Conservation (phyloP, 352 stramenopile species). For the Saprolegnia diclina region DNA sequence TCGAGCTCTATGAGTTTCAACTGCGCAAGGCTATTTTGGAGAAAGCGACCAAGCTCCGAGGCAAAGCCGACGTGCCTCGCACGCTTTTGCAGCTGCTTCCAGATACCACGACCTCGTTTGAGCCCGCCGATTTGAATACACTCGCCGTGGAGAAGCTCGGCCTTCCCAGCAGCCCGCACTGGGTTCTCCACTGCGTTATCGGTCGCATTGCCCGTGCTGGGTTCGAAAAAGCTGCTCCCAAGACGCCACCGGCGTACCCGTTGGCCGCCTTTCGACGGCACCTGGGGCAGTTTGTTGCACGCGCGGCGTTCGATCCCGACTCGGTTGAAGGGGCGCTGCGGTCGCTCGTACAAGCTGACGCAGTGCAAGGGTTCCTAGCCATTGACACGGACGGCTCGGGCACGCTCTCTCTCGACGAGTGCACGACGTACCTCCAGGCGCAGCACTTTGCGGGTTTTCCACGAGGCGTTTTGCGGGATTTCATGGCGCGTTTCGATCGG, state of each 20-base stretch:
- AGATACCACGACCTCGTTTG: slow-evolving; percentile 11
- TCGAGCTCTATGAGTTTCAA: slow-evolving; percentile 49
- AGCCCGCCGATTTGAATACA: slow-evolving; percentile 29
- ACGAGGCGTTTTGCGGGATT: slow-evolving; percentile 32
- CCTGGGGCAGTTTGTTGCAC: slow-evolving; percentile 35
- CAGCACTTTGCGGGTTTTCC: slow-evolving; percentile 36
- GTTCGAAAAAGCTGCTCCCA: slow-evolving; percentile 30
- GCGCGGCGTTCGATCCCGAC: slow-evolving; percentile 34
- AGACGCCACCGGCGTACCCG: background rate
- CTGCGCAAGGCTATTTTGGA: slow-evolving; percentile 34
- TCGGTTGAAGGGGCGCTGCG: slow-evolving; percentile 43
- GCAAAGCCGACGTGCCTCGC: slow-evolving; percentile 35
- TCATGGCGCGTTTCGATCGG: slow-evolving; percentile 44
- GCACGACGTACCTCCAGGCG: slow-evolving; percentile 34
- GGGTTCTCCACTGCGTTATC: slow-evolving; percentile 35
- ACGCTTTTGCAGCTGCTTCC: slow-evolving; percentile 31
- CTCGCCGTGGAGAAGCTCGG: slow-evolving; percentile 40
- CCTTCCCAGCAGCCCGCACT: slow-evolving; percentile 24
- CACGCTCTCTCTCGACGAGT: slow-evolving; percentile 32
- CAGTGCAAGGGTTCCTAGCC: slow-evolving; percentile 32
- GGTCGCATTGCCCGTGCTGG: slow-evolving; percentile 29
- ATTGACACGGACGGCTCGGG: slow-evolving; percentile 39
- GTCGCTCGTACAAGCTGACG: slow-evolving; percentile 30
- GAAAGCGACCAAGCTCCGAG: slow-evolving; percentile 28
- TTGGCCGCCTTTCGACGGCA: slow-evolving; percentile 27